phyloP scores from a whole-genome alignment of 768 basidiomycete genomes.

The Mycena crocata region DNA sequence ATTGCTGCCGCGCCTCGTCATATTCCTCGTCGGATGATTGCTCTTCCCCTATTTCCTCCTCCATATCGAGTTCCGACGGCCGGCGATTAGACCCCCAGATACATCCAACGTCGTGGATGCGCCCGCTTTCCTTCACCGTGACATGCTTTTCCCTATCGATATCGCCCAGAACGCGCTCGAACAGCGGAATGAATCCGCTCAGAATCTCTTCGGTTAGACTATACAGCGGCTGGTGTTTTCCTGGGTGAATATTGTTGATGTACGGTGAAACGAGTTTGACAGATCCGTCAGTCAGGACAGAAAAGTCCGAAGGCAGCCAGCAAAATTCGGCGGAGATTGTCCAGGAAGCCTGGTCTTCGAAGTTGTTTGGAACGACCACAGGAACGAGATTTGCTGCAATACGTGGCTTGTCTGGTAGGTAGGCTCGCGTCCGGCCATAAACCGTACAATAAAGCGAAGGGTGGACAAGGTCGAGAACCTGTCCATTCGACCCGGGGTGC shows the following conservation, averaged over 20 bases:
- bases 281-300: slow-evolving; percentile 31
- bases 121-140: neutral
- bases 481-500: neutral
- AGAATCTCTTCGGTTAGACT: slow-evolving; percentile 32
- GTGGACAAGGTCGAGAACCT: neutral
- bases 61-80: neutral
- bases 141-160: slow-evolving; percentile 6
- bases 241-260: slow-evolving; percentile 43
- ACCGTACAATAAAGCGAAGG: too few relatives aligned
- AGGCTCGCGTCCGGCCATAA: too few relatives aligned
- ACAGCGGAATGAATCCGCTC: slow-evolving; percentile 37
- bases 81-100: slow-evolving; percentile 4
- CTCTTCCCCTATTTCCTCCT: neutral
- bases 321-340: slow-evolving; percentile 33
- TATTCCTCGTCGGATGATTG: neutral
- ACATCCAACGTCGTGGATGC: neutral
- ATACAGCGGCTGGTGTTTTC: slow-evolving; percentile 26
- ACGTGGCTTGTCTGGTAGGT: neutral
- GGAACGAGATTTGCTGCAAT: neutral
- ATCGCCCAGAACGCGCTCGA: slow-evolving; percentile 37
- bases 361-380: neutral
- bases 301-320: slow-evolving; percentile 44
- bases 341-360: neutral
- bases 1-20: neutral
- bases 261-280: slow-evolving; percentile 33